Base-by-base conservation (phyloP, 2,329 filamentous ascomycete species). In the Trichoderma cornu-damae region DNA sequence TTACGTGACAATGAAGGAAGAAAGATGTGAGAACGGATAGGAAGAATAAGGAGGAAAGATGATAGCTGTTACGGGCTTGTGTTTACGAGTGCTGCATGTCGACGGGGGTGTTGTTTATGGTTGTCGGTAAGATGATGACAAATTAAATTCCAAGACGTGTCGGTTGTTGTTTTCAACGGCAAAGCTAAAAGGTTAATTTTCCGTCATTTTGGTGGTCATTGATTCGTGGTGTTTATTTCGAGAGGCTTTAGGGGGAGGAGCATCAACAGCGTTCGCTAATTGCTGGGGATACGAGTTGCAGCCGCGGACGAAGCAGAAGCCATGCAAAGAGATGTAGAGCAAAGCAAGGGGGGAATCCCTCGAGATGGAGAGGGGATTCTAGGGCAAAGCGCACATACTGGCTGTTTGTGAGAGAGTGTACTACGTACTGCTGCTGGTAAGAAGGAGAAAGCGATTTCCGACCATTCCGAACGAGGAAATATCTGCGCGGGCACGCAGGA, bases 381-480 rank as follows among this genome's bases (percentile, higher is more conserved):
- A 43, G 35, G 50, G 20, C 38, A 32, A 14, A 44, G 44, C 38
- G 50, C 50, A 40, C 37, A 52, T 32, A 34, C 28, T 32, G 22
- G 37, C 49, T 16, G 49, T n/a, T n/a, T n/a, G n/a, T n/a, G n/a
- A n/a, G n/a, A n/a, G n/a, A n/a, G n/a, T n/a, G n/a, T n/a, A n/a
- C n/a, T n/a, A n/a, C n/a, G n/a, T n/a, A n/a, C n/a, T n/a, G n/a
- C n/a, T 16, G 14, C 22, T 16, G 16, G 30, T 14, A 28, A 37
- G 30, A 32, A 50, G 34, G 34, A 12, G 20, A 49, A 53, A 16
- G 18, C 20, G 28, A 43, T 32, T 34, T n/a, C 38, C 50, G 38
- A 44, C 50, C 50, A 22, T 53, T 43, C 50, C 50, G 40, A 53
- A 53, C 28, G 50, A 53, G 50, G 50, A 53, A 53, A 53, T 53